Conservation (phyloP, 768 basidiomycete genomes). For the Psilocybe sp. region DNA sequence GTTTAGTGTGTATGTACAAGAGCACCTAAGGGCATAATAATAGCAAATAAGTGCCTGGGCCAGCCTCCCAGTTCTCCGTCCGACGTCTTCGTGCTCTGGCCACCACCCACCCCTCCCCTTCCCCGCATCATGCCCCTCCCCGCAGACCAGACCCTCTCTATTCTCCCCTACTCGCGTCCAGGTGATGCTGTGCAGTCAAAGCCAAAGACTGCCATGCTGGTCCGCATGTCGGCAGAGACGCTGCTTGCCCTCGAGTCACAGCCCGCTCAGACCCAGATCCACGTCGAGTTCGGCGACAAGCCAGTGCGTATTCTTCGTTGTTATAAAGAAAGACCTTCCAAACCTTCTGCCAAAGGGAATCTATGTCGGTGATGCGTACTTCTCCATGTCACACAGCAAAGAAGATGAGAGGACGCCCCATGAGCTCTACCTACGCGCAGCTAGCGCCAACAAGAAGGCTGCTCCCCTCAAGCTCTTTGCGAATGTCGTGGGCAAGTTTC, state of each 20-base stretch:
- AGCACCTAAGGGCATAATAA: conserved; percentile 45
- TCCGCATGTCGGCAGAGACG: conserved; percentile 72
- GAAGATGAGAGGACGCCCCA: conserved; percentile 50
- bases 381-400: conserved; percentile 49
- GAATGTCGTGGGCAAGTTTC: conserved; percentile 70
- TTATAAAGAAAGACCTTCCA: background rate
- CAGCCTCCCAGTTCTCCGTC: no score
- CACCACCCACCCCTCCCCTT: background rate
- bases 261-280: conserved; percentile 41
- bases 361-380: conserved; percentile 62
- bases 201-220: conserved; percentile 72
- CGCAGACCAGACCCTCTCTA: conserved; percentile 45
- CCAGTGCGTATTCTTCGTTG: conserved; percentile 42
- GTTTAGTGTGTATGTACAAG: conserved; percentile 71
- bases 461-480: conserved; percentile 73
- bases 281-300: conserved; percentile 60
- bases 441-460: conserved; percentile 54
- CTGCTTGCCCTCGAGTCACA: conserved; percentile 62
- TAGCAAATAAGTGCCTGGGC: background rate
- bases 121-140: conserved; percentile 66
- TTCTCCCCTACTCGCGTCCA: conserved; percentile 55
- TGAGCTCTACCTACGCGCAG: conserved; percentile 70
- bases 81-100: no score
- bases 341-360: conserved; percentile 46
- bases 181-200: conserved; percentile 55